Percentiles rank a stretch among this genome's conserved stretches.
Evolutionary conservation across 164 flowering plant species (phyloP).

Genomic region (Umbellularia californica): DNA sequence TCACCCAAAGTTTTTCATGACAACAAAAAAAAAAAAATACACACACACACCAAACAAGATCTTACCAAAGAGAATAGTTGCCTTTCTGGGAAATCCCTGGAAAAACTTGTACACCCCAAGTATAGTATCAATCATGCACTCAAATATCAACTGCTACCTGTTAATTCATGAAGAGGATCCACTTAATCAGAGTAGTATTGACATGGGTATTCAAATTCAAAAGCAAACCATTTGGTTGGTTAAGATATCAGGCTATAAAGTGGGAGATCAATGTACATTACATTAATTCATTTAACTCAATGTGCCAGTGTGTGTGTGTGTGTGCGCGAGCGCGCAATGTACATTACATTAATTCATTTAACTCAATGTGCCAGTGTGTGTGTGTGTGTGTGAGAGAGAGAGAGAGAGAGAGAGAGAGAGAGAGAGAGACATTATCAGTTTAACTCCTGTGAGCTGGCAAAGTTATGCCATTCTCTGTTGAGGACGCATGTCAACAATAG

Average conservation of each 20-base stretch:
- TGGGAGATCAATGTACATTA: neutral
- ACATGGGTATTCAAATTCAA: too few relatives aligned
- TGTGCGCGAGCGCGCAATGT: too few relatives aligned
- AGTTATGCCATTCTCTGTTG: constrained; percentile 96
- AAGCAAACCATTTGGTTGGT: too few relatives aligned
- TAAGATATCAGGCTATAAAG: neutral
- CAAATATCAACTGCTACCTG: constrained; percentile 83
- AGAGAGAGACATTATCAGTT: constrained; percentile 85
- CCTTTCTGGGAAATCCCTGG: constrained; percentile 74
- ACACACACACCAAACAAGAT: constrained; percentile 3
- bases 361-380: neutral
- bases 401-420: constrained; percentile 31
- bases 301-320: too few relatives aligned
- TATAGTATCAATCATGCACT: constrained; percentile 80
- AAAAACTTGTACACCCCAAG: constrained; percentile 92
- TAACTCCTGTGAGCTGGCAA: constrained; percentile 87
- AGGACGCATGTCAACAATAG: constrained; percentile 96
- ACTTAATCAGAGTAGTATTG: neutral
- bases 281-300: neutral
- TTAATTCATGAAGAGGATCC: neutral
- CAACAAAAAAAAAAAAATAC: neutral
- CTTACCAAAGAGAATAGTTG: constrained; percentile 88
- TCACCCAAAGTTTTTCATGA: neutral
- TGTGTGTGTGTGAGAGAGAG: neutral
- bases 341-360: neutral